These are phyloP conservation scores for Evernia prunastri DNA, from an alignment of 495 filamentous ascomycete genomes.

Conservation along the genomic window DNA sequence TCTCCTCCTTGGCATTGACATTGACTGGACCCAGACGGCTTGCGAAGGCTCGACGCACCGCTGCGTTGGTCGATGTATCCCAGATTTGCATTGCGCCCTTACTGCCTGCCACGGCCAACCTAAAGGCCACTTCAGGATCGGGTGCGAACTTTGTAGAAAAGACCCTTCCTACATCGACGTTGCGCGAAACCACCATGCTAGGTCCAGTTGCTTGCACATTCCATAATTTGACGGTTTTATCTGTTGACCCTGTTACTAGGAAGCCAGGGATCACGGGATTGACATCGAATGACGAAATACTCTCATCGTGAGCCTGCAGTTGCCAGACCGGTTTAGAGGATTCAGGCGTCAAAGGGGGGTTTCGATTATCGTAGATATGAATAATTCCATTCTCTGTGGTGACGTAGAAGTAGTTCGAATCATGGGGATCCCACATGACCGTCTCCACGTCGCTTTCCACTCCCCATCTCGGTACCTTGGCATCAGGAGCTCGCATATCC, in stretches of 20 bases:
- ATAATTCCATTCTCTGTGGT: slow-evolving; percentile 87
- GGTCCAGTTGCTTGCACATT: slow-evolving; percentile 71
- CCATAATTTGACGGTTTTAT: slow-evolving; percentile 96
- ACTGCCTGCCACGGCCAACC: slow-evolving; percentile 88
- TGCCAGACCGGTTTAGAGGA: slow-evolving; percentile 82
- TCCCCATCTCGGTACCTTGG: slow-evolving; percentile 70
- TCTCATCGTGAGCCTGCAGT: slow-evolving; percentile 89
- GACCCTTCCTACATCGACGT: slow-evolving; percentile 88
- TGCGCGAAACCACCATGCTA: slow-evolving; percentile 81
- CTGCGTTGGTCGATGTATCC: slow-evolving; percentile 92
- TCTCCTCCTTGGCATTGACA: slow-evolving; percentile 62
- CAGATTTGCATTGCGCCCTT: slow-evolving; percentile 91
- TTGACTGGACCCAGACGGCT: slow-evolving; percentile 55
- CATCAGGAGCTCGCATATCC: slow-evolving; percentile 87
- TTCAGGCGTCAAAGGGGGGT: slow-evolving; percentile 58
- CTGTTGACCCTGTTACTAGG: slow-evolving; percentile 83
- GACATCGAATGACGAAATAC: slow-evolving; percentile 91
- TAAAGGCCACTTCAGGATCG: slow-evolving; percentile 81
- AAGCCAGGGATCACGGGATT: slow-evolving; percentile 85
- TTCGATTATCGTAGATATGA: slow-evolving; percentile 78
- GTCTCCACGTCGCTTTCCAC: slow-evolving; percentile 93
- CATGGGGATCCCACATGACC: slow-evolving; percentile 87
- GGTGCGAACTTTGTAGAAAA: slow-evolving; percentile 88
- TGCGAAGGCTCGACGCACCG: slow-evolving; percentile 82
- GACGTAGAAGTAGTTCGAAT: slow-evolving; percentile 87